Conservation (phyloP, 2,329 filamentous ascomycete species). For the Diaporthe capsici region DNA sequence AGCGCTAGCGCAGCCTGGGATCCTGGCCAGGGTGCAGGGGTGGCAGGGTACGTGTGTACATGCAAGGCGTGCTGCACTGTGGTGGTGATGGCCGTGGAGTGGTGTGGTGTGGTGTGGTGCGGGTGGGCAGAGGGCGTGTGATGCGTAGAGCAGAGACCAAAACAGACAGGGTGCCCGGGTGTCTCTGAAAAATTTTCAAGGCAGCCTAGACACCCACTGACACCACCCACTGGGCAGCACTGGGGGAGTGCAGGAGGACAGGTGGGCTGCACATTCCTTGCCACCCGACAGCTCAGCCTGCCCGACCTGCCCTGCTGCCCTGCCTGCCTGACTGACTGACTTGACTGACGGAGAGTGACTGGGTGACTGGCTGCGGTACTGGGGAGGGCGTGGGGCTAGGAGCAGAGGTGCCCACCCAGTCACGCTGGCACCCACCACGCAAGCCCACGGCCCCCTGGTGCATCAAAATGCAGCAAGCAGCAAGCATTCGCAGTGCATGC, state of each 20-base stretch:
- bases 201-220: slow-evolving; percentile 34
- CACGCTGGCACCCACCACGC: slow-evolving; percentile 6
- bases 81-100: slow-evolving; percentile 16
- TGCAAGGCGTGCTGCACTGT: slow-evolving; percentile 30
- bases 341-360: background rate
- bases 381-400: background rate
- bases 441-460: slow-evolving; percentile 27
- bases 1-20: slow-evolving; percentile 32
- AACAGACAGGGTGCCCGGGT: slow-evolving; percentile 40
- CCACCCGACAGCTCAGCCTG: slow-evolving; percentile 33
- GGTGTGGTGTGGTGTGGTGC: slow-evolving; percentile 21
- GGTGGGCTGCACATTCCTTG: slow-evolving; percentile 37
- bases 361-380: background rate
- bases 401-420: background rate
- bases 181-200: slow-evolving; percentile 41
- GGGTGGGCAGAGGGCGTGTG: slow-evolving; percentile 36
- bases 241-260: slow-evolving; percentile 15
- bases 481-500: background rate
- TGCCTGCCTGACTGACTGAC: slow-evolving; percentile 5
- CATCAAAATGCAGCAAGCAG: slow-evolving; percentile 21
- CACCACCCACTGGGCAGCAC: slow-evolving; percentile 27
- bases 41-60: slow-evolving; percentile 24
- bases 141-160: slow-evolving; percentile 35
- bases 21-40: slow-evolving; percentile 33
- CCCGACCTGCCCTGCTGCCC: slow-evolving; percentile 1